Percentiles rank a stretch among this genome's conserved stretches.
These are phyloP conservation scores for Pterulicium gracile DNA, from an alignment of 1,284 basidiomycete species.

Conservation along the genomic window DNA sequence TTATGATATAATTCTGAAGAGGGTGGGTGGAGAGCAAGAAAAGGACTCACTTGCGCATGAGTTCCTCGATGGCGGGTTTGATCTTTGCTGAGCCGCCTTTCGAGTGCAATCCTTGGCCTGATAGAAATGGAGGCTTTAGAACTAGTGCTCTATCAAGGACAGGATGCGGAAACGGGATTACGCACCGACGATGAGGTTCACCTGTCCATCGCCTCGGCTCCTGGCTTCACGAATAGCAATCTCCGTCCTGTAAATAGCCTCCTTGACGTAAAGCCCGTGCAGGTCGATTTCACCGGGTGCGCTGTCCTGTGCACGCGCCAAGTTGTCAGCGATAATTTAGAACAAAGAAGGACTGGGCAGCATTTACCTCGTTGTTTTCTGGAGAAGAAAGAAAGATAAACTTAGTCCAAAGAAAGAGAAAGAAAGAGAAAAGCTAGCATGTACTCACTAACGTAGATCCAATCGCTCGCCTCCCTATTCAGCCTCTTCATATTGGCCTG, in stretches of 20 bases:
- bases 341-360: no score
- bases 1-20: not conserved
- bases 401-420: constrained; percentile 1
- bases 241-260: constrained; percentile 72
- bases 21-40: not conserved
- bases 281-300: constrained; percentile 74
- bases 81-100: constrained; percentile 74
- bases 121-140: constrained; percentile 2
- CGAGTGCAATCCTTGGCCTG: constrained; percentile 83
- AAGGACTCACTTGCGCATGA: constrained; percentile 64
- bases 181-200: constrained; percentile 84
- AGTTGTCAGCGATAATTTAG: constrained; percentile 3
- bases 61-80: constrained; percentile 85
- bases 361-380: constrained; percentile 77
- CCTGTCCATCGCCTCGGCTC: constrained; percentile 48
- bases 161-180: constrained; percentile 12
- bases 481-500: constrained; percentile 72
- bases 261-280: constrained; percentile 89
- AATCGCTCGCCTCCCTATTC: constrained; percentile 53
- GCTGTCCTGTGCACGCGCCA: constrained; percentile 38
- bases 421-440: constrained; percentile 4
- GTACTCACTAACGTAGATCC: constrained; percentile 26
- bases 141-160: constrained; percentile 3
- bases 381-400: constrained; percentile 6
- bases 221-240: constrained; percentile 61